A percentile compares a stretch with the other conserved stretches of the same genome.
Evolutionary conservation across 257 asterid genomes (phyloP).

Genomic region (Jacaranda copaia): DNA sequence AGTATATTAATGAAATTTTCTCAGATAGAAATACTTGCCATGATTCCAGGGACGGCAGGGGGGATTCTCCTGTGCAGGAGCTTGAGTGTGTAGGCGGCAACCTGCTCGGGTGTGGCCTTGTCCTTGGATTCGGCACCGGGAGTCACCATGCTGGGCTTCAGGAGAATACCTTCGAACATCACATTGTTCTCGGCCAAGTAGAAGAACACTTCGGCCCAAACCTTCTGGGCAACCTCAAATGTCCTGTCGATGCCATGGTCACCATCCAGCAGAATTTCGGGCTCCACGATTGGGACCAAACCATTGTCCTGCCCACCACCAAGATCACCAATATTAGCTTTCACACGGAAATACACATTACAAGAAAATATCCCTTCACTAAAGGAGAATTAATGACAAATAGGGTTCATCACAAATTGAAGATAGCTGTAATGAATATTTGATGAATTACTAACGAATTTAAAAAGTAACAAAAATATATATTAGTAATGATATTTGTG

Average conservation of each 20-base stretch:
- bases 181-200: constrained; percentile 60
- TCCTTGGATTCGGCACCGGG: constrained; percentile 60
- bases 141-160: constrained; percentile 74
- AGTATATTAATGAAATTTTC: no score
- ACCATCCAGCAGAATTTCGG: constrained; percentile 66
- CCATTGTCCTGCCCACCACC: constrained; percentile 51
- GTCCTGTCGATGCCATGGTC: constrained; percentile 72
- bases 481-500: no score
- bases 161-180: constrained; percentile 63
- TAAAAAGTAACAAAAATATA: no score
- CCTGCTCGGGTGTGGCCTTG: constrained; percentile 36
- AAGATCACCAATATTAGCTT: background rate
- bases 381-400: no score
- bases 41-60: constrained; percentile 60
- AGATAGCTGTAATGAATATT: no score
- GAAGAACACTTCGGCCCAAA: constrained; percentile 37
- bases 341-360: no score
- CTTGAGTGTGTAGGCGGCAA: constrained; percentile 57
- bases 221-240: constrained; percentile 52
- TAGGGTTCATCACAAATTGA: no score
- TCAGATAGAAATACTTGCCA: constrained; percentile 46
- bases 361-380: no score
- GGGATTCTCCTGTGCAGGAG: constrained; percentile 41
- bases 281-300: constrained; percentile 71
- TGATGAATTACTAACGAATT: no score